Evolutionary conservation across 169 alveolate species (phyloP).

Genomic region (Plasmodium gonderi): DNA sequence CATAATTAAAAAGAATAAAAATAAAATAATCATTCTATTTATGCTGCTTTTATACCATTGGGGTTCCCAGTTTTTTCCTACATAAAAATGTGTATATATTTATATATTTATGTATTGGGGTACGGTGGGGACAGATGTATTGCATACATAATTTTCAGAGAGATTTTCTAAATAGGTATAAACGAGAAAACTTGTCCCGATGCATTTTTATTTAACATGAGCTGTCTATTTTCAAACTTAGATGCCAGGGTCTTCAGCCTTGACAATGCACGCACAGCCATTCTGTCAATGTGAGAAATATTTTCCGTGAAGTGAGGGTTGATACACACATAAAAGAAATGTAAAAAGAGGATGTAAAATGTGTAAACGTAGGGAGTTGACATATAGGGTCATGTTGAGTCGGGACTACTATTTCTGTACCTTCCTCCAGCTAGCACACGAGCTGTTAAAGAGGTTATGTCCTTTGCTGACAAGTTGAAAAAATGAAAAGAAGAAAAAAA

Average conservation of each 20-base stretch:
- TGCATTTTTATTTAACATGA: slow-evolving; percentile 38
- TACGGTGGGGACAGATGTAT: not conserved
- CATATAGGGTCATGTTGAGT: too few species aligned
- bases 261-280: slow-evolving; percentile 58
- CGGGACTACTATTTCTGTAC: not conserved
- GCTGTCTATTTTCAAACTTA: slow-evolving; percentile 54
- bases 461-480: slow-evolving; percentile 28
- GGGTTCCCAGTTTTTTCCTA: slow-evolving; percentile 71
- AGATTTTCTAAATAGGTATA: too few species aligned
- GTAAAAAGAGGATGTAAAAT: not conserved
- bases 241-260: slow-evolving; percentile 70
- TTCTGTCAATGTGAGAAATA: not conserved
- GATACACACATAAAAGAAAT: not conserved
- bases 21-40: not conserved
- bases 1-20: not conserved
- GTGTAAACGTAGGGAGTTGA: too few species aligned
- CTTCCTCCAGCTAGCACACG: slow-evolving; percentile 71
- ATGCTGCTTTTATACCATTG: slow-evolving; percentile 38
- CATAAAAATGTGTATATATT: slow-evolving; percentile 1
- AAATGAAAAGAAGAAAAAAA: not conserved
- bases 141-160: not conserved
- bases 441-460: slow-evolving; percentile 67
- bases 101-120: not conserved
- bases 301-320: not conserved
- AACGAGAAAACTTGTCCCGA: not conserved